Evolutionary conservation across 1,284 basidiomycete genomes (phyloP).

Genomic region (Ustilago shanxiensis): DNA sequence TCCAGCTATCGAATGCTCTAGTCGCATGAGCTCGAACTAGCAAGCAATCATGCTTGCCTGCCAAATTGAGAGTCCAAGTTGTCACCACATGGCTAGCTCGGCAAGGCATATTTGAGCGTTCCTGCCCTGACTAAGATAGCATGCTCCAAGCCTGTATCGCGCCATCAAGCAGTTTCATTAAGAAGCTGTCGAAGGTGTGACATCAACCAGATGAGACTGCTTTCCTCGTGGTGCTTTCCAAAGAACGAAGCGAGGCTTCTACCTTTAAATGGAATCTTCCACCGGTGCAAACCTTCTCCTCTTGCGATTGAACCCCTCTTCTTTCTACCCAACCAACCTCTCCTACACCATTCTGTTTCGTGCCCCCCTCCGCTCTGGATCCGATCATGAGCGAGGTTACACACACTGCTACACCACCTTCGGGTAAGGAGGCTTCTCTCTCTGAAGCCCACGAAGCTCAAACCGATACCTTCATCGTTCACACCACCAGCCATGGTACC

Average conservation of each 20-base stretch:
- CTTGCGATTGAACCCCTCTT: background rate
- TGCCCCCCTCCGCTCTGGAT: no score
- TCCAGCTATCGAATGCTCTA: background rate
- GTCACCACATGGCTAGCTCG: conserved; percentile 16
- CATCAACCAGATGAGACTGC: background rate
- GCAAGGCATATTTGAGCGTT: conserved; percentile 1
- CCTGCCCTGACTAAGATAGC: conserved; percentile 22
- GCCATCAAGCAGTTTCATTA: conserved; percentile 7
- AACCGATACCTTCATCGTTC: conserved; percentile 10
- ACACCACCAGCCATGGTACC: conserved; percentile 22
- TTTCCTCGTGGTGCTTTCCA: background rate
- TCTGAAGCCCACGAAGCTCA: conserved; percentile 25
- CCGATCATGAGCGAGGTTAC: conserved; percentile 27
- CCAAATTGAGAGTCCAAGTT: background rate
- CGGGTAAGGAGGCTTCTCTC: conserved; percentile 19
- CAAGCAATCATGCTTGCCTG: background rate
- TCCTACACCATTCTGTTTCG: background rate
- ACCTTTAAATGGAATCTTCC: background rate
- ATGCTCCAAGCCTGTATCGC: background rate
- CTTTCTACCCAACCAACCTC: background rate
- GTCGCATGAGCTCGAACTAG: background rate
- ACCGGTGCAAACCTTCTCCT: background rate
- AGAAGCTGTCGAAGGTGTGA: background rate
- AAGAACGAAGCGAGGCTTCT: background rate
- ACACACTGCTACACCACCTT: conserved; percentile 19